Evolutionary conservation across 2,329 filamentous ascomycete species (phyloP).

Genomic region (Trichoderma lentiforme): DNA sequence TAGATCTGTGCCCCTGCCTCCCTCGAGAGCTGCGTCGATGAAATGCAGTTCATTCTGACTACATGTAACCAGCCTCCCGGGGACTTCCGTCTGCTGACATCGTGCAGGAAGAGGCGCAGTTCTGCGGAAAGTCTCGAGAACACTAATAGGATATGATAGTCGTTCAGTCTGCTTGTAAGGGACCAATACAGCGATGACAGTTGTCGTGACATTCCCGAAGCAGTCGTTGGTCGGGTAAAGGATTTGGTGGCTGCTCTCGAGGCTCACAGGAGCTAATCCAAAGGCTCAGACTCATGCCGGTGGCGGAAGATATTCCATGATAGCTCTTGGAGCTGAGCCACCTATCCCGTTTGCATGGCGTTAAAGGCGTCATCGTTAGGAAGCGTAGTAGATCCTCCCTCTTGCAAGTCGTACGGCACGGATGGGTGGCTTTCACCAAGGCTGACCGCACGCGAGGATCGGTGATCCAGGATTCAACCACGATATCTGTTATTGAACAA

Average conservation of each 20-base stretch:
- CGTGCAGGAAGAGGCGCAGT: constrained; percentile 32
- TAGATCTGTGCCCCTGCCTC: constrained; percentile 39
- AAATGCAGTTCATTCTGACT: constrained; percentile 24
- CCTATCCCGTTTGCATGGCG: constrained; percentile 16
- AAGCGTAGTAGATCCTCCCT: neutral
- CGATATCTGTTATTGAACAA: neutral
- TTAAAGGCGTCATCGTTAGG: constrained; percentile 26
- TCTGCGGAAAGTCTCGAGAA: constrained; percentile 37
- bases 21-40: constrained; percentile 31
- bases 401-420: neutral
- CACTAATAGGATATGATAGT: constrained; percentile 42
- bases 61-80: constrained; percentile 31
- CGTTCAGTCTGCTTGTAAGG: constrained; percentile 29
- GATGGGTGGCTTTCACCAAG: neutral
- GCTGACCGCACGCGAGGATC: neutral
- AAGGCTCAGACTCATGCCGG: constrained; percentile 25
- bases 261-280: constrained; percentile 20
- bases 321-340: constrained; percentile 21
- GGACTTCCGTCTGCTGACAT: constrained; percentile 27
- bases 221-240: constrained; percentile 40
- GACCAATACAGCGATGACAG: constrained; percentile 39
- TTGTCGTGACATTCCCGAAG: constrained; percentile 33
- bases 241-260: constrained; percentile 31
- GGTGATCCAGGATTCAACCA: neutral
- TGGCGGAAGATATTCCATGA: constrained; percentile 23